phyloP scores from a whole-genome alignment of 192 early-diverging fungal genomes.

The Rhizophagus sp. region DNA sequence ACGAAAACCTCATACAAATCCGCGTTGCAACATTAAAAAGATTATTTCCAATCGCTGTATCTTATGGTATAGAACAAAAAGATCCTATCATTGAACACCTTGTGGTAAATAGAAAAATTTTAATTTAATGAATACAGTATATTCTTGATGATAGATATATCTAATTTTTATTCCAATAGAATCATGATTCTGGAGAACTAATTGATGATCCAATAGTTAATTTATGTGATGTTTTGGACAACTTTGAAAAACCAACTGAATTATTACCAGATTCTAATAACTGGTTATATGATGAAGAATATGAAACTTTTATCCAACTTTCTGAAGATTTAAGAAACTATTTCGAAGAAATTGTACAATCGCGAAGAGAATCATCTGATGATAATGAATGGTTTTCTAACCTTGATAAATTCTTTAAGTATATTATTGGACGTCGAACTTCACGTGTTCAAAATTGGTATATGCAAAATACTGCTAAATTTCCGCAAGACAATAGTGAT shows the following conservation, averaged over 20 bases:
- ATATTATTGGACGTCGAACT: conserved; percentile 4
- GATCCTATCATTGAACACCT: too few species aligned
- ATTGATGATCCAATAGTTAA: too few species aligned
- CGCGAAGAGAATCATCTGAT: not conserved
- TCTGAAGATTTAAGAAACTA: not conserved
- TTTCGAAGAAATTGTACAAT: conserved; percentile 23
- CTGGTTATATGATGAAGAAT: not conserved
- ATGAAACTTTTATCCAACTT: not conserved
- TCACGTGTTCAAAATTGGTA: conserved; percentile 28
- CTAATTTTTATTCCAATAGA: too few species aligned
- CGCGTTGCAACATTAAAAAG: too few species aligned
- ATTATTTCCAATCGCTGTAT: too few species aligned
- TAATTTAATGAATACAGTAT: too few species aligned
- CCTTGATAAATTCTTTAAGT: conserved; percentile 16
- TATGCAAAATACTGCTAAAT: not conserved
- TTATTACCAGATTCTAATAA: not conserved
- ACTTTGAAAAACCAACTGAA: not conserved
- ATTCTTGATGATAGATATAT: too few species aligned
- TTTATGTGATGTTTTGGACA: not conserved
- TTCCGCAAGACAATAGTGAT: conserved; percentile 21
- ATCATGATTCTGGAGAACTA: too few species aligned
- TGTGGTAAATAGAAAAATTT: too few species aligned
- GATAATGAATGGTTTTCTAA: conserved; percentile 18
- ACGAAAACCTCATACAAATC: too few species aligned
- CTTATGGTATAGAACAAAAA: too few species aligned